A percentile compares a stretch with the other conserved stretches of the same genome.
Conservation (phyloP, 1,139 yeast genomes). For the Pneumocystis canis region DNA sequence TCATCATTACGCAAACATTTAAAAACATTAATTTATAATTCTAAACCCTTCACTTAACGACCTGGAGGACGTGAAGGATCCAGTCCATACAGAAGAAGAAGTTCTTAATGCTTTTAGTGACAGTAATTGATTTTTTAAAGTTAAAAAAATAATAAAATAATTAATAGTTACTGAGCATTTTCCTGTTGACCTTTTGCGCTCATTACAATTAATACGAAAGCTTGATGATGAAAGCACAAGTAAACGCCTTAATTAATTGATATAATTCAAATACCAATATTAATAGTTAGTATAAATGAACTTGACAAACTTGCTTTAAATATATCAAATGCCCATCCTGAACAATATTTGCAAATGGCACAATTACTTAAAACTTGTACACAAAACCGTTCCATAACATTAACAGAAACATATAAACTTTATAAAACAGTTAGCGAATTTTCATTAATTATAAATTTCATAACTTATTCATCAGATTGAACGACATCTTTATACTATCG, state of each 20-base stretch:
- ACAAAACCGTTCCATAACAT: background rate
- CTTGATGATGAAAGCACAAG: background rate
- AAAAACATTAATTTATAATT: no score
- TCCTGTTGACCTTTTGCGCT: background rate
- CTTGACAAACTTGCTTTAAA: background rate
- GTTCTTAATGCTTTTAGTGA: background rate
- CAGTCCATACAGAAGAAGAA: background rate
- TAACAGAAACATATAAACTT: background rate
- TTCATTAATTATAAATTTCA: no score
- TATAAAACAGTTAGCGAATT: background rate
- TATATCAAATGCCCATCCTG: background rate
- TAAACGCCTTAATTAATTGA: background rate
- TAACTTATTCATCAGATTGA: background rate
- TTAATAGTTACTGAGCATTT: background rate
- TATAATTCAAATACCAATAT: background rate
- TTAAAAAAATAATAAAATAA: background rate
- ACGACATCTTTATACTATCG: background rate
- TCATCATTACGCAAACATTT: no score
- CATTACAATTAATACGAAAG: background rate
- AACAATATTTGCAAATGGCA: background rate
- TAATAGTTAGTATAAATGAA: background rate
- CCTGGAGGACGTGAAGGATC: background rate
- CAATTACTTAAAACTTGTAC: background rate
- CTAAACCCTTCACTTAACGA: background rate
- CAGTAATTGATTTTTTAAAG: background rate